Evolutionary conservation across 169 alveolate species (phyloP), one percentile per base, ranked within the genome.

Genomic region (Babesia caballi): DNA sequence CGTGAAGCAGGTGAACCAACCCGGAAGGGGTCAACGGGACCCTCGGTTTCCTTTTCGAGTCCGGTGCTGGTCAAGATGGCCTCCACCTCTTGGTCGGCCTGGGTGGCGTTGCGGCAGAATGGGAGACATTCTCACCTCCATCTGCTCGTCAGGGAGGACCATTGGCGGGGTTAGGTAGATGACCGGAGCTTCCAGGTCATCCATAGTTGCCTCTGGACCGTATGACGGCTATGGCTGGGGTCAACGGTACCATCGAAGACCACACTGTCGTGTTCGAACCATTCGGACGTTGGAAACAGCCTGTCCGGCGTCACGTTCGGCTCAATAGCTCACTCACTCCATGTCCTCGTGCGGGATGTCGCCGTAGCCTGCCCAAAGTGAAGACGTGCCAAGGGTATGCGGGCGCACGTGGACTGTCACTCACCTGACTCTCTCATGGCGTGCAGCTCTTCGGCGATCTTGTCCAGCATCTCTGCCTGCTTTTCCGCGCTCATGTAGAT

Each of bases 161-260:
- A 58, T 40, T 14, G 88, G 88, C 12, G 83, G 82, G 0, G 67
- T 70, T 1, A 80, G 40, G 52, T 53, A 69, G 30, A 80, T 60
- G 15, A 80, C 88, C 0, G 88, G 88, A 5, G 88, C 88, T 28
- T 80, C 88, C 76, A 61, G 8, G 5, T 70, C 42, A 19, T 25
- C 32, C 33, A 21, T 15, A 80, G 19, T 0, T 33, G 47, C 25
- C 17, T 56, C 66, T 56, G 38, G 7, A 14, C 21, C 17, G 35
- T 17, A 11, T 15, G 17, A 15, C 14, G 4, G 1, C 15, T 25
- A 32, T n/a, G 4, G 15, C 33, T 1, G 35, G 1, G 12, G 2
- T 7, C 4, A 14, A 47, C 8, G 8, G 15, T 47, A 40, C 47
- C 47, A 40, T 9, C 9, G 15, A 40, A 40, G 9, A 12, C 6